Conservation (phyloP, 2,329 filamentous ascomycete species). For the Calycina herbarum region DNA sequence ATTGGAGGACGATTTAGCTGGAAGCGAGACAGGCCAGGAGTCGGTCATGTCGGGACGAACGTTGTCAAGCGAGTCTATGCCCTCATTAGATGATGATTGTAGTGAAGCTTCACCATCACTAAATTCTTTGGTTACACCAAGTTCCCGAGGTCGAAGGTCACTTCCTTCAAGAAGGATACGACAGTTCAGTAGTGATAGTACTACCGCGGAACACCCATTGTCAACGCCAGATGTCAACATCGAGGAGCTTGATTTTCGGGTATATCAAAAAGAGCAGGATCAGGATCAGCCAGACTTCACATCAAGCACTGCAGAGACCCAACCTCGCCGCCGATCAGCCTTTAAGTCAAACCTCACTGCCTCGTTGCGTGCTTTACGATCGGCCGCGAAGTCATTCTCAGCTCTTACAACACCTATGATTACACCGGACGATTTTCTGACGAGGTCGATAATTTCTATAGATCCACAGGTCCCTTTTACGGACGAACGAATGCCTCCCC, state of each 20-base stretch:
- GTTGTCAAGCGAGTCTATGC: slow-evolving; percentile 60
- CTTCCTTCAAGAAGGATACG: slow-evolving; percentile 51
- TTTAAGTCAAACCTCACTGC: slow-evolving; percentile 72
- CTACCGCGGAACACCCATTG: slow-evolving; percentile 52
- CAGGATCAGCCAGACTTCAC: slow-evolving; percentile 16
- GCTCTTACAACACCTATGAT: slow-evolving; percentile 62
- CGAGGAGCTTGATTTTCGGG: slow-evolving; percentile 51
- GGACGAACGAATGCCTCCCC: slow-evolving; percentile 64
- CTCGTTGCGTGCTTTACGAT: slow-evolving; percentile 61
- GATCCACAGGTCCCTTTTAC: slow-evolving; percentile 66
- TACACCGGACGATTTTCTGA: slow-evolving; percentile 66
- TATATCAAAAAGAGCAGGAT: slow-evolving; percentile 40
- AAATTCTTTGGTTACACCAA: slow-evolving; percentile 33
- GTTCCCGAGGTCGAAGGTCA: slow-evolving; percentile 42
- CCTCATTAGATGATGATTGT: slow-evolving; percentile 56
- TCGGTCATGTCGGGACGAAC: slow-evolving; percentile 56
- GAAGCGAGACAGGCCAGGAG: slow-evolving; percentile 54
- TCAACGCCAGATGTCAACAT: slow-evolving; percentile 42
- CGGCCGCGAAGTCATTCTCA: slow-evolving; percentile 64
- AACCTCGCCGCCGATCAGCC: slow-evolving; percentile 40
- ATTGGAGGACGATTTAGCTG: slow-evolving; percentile 45
- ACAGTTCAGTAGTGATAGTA: slow-evolving; percentile 56
- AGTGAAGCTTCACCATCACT: slow-evolving; percentile 36
- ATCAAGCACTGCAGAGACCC: slow-evolving; percentile 13
- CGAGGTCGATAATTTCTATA: slow-evolving; percentile 66